Conservation (phyloP, 345 rosid genomes). For the Aegle marmelos region DNA sequence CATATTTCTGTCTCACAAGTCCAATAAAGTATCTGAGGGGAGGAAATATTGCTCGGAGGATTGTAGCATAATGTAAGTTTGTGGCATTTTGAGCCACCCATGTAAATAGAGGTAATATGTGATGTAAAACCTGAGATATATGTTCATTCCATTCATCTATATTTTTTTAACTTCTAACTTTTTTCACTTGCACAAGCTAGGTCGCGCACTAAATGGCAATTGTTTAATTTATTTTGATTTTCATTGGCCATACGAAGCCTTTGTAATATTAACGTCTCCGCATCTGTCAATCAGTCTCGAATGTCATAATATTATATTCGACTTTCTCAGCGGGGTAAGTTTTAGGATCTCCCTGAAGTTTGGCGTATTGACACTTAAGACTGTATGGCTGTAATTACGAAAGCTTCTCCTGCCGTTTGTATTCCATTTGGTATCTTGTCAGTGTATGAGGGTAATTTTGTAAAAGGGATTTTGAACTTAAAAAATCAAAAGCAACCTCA, state of each 20-base stretch:
- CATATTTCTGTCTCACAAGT: slow-evolving; percentile 17
- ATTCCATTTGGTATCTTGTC: too few relatives aligned
- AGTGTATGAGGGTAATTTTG: too few relatives aligned
- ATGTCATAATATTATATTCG: background rate
- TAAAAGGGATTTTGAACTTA: too few relatives aligned
- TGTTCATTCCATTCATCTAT: slow-evolving; percentile 42
- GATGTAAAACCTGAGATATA: slow-evolving; percentile 25
- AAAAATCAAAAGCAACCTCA: too few relatives aligned
- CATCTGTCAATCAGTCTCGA: background rate
- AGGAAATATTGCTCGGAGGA: slow-evolving; percentile 18
- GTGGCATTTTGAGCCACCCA: slow-evolving; percentile 23
- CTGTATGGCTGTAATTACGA: too few relatives aligned
- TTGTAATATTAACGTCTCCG: too few relatives aligned
- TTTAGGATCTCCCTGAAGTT: too few relatives aligned
- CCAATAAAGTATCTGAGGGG: slow-evolving; percentile 24
- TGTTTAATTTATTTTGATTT: background rate
- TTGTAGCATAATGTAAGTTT: slow-evolving; percentile 32
- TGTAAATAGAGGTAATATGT: slow-evolving; percentile 31
- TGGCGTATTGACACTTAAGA: too few relatives aligned
- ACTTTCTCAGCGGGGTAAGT: background rate
- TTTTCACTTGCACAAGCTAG: background rate
- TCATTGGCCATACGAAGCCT: background rate
- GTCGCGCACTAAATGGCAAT: background rate
- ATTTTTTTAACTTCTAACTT: background rate
- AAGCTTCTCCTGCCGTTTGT: too few relatives aligned